Evolutionary conservation across 1,284 basidiomycete genomes (phyloP), one percentile per base, ranked within the genome.

Genomic region (Blastosporella zonata): DNA sequence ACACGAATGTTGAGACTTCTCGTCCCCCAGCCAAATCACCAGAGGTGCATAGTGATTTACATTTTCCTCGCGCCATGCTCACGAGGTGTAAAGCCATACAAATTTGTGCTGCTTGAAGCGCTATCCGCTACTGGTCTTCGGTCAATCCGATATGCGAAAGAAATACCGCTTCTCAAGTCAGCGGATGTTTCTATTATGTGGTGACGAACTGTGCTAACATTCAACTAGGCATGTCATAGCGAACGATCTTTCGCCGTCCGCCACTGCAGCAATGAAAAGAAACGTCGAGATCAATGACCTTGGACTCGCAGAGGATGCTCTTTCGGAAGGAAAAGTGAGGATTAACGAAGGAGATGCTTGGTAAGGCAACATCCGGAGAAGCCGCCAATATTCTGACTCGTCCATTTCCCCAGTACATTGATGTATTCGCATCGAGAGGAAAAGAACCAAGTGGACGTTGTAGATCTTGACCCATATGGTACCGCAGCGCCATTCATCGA

Each of bases 381-480:
- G 29, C 15, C 43, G n/a, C 1, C 10, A 17, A 28, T 1, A 15
- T 6, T 39, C 47, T 42, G 33, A 8, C 45, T 31, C 31, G 22
- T 10, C 17, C 21, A 44, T 34, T 37, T 20, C 21, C 47, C 12
- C 52, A 95, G 92, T 62, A 77, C 89, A 1, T 71, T 97, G 49
- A 94, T 98, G 91, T 98, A 98, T 67, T 78, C 78, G 42, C 93
- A 97, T 65, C 85, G 94, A 34, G 72, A 78, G 44, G 82, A 82
- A 34, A 75, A 75, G 34, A 72, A 79, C 9, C 84, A 87, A 4
- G 95, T 97, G 29, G 94, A 99, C 57, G 91, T 94, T 25, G 85
- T 99, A 17, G 97, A 99, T 65, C 77, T 99, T 13, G 96, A 99
- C 64, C 97, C 97, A 0, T 99, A 99, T 63, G 97, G 97, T 0